Conservation (phyloP, 2,329 filamentous ascomycete species). For the Pseudogymnoascus sp. region DNA sequence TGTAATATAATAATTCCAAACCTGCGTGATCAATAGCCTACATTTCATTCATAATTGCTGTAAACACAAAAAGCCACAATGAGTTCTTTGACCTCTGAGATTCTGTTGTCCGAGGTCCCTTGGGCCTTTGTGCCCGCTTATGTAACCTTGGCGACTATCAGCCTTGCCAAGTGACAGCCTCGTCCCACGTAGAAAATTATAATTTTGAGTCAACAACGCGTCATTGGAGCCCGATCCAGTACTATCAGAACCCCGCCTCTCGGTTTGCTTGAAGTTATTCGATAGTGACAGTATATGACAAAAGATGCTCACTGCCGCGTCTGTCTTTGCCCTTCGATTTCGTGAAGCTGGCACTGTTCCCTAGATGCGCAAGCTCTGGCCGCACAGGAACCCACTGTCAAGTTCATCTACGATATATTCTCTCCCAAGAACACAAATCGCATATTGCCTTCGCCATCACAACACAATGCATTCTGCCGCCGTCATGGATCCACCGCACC, state of each 20-base stretch:
- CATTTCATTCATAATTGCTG: neutral
- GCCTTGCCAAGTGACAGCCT: conserved; percentile 6
- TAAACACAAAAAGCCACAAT: neutral
- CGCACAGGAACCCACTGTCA: neutral
- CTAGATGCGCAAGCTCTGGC: conserved; percentile 2
- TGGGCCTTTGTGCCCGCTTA: neutral
- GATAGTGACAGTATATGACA: neutral
- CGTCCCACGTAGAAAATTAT: conserved; percentile 5
- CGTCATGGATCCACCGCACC: neutral
- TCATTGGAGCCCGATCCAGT: neutral
- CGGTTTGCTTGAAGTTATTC: neutral
- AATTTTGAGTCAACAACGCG: conserved; percentile 8
- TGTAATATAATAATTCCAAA: neutral
- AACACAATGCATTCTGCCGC: neutral
- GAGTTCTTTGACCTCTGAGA: neutral
- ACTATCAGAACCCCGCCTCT: conserved; percentile 1
- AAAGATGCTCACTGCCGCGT: neutral
- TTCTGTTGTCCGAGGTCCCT: neutral
- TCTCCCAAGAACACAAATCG: neutral
- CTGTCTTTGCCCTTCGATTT: neutral
- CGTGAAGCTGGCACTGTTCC: neutral
- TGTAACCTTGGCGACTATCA: neutral
- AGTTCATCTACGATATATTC: neutral
- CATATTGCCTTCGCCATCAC: neutral
- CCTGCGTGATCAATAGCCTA: neutral